These are phyloP conservation scores for Panicum hallii DNA, from an alignment of 202 grass and related monocot genomes.

Conservation along the genomic window DNA sequence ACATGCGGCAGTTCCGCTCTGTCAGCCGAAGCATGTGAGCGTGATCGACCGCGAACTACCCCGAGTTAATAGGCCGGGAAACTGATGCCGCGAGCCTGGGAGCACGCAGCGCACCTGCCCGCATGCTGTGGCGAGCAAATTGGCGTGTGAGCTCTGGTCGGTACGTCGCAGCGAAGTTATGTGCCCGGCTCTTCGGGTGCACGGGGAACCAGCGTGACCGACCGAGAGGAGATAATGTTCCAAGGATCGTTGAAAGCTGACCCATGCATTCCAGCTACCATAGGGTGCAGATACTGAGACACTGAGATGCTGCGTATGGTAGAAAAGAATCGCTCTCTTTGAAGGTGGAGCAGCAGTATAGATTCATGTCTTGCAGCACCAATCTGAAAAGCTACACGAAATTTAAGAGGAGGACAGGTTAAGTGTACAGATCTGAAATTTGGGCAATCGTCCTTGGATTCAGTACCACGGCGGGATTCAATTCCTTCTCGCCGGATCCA, in stretches of 20 bases:
- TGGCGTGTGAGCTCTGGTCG: neutral
- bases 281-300: too few species aligned
- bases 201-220: slow-evolving; percentile 30
- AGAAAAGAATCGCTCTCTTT: neutral
- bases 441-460: slow-evolving; percentile 45
- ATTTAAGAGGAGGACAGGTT: slow-evolving; percentile 1
- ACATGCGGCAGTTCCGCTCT: neutral
- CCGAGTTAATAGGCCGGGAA: slow-evolving; percentile 20
- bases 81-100: neutral
- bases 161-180: neutral
- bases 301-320: too few species aligned
- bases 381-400: neutral
- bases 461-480: slow-evolving; percentile 40
- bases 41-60: slow-evolving; percentile 36
- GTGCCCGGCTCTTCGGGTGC: slow-evolving; percentile 19
- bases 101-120: neutral
- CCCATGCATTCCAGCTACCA: too few species aligned
- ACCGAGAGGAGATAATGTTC: neutral
- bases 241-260: neutral
- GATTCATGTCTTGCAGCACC: too few species aligned
- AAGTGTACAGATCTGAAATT: slow-evolving; percentile 21
- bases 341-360: neutral
- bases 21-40: slow-evolving; percentile 2
- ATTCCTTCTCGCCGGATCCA: slow-evolving; percentile 24
- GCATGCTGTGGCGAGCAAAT: neutral